Evolutionary conservation across 805 yeast species (phyloP).

Genomic region (Hanseniaspora meyeri): DNA sequence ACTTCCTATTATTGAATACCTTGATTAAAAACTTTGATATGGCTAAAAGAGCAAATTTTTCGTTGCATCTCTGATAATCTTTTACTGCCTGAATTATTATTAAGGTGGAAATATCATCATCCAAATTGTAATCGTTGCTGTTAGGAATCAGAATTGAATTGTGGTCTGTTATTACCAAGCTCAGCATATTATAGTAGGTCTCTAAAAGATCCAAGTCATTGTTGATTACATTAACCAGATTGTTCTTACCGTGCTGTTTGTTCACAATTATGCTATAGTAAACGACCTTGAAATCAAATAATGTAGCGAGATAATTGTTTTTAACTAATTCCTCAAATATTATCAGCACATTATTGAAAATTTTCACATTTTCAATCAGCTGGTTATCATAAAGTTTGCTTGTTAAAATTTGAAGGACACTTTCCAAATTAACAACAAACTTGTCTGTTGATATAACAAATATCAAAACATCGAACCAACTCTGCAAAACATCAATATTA

Average conservation of each 20-base stretch:
- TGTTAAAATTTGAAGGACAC: background rate
- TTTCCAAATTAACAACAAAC: background rate
- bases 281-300: background rate
- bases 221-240: constrained; percentile 27
- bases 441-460: background rate
- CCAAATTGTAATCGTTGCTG: constrained; percentile 4
- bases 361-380: background rate
- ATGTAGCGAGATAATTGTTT: background rate
- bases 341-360: background rate
- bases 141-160: constrained; percentile 37
- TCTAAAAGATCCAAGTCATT: constrained; percentile 52
- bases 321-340: background rate
- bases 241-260: constrained; percentile 13
- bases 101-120: background rate
- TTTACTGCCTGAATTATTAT: background rate
- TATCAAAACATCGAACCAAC: background rate
- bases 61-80: constrained; percentile 24
- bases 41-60: constrained; percentile 40
- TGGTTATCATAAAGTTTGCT: background rate
- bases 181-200: constrained; percentile 38
- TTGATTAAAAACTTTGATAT: constrained; percentile 43
- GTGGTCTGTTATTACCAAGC: constrained; percentile 34
- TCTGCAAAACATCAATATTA: background rate
- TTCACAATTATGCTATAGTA: background rate
- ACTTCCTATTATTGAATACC: constrained; percentile 36